A percentile compares a stretch with the other conserved stretches of the same genome.
phyloP scores from a whole-genome alignment of 768 basidiomycete genomes.

The Coprinopsis sp. region DNA sequence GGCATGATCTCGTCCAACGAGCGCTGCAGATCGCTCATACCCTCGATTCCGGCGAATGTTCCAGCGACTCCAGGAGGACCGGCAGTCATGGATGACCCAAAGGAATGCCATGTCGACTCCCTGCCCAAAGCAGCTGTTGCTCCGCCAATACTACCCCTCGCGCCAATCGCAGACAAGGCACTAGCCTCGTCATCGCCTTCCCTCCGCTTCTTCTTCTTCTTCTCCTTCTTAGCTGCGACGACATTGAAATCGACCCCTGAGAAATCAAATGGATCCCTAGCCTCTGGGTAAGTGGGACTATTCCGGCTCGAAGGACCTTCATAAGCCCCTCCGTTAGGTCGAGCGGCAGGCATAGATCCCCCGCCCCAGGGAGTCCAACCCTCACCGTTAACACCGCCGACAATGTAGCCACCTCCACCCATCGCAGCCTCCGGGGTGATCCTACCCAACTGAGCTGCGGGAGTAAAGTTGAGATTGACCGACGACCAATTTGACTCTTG shows the following conservation, averaged over 20 bases:
- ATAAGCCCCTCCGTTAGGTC: not conserved
- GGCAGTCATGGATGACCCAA: not conserved
- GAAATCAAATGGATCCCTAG: not conserved
- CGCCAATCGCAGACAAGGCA: too few relatives aligned
- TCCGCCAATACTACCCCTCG: too few relatives aligned
- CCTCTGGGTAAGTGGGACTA: not conserved
- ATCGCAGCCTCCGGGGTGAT: constrained; percentile 5
- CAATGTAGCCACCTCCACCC: constrained; percentile 6
- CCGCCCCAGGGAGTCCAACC: not conserved
- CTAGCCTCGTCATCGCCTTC: too few relatives aligned
- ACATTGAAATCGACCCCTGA: not conserved
- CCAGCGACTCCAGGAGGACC: not conserved
- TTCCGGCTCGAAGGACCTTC: not conserved
- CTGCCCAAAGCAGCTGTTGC: not conserved
- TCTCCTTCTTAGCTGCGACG: too few relatives aligned
- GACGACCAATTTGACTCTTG: constrained; percentile 1
- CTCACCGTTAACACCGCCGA: constrained; percentile 1
- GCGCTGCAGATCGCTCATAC: not conserved
- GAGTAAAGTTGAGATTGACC: constrained; percentile 4
- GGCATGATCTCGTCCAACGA: not conserved
- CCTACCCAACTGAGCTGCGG: not conserved
- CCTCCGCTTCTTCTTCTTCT: not conserved
- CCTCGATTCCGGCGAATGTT: not conserved
- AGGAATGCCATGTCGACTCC: not conserved
- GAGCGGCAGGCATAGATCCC: too few relatives aligned